Conservation (phyloP, 495 filamentous ascomycete genomes). For the Penicillium paxilli region DNA sequence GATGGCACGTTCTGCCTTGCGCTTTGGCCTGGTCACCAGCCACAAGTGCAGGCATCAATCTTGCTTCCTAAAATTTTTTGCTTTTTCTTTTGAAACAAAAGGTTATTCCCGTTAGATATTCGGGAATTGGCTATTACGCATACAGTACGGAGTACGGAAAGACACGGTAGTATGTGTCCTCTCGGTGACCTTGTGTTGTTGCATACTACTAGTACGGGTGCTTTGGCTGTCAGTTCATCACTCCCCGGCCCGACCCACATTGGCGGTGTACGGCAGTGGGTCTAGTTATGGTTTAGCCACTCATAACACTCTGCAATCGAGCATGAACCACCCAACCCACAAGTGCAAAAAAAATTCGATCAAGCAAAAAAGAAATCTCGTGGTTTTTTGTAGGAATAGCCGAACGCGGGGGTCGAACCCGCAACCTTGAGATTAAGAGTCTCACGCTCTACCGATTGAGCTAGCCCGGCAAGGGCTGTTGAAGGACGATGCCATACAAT, state of each 20-base stretch:
- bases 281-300: constrained; percentile 2
- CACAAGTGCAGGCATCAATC: constrained; percentile 8
- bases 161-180: too few species aligned
- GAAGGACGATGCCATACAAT: neutral
- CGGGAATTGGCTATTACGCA: too few species aligned
- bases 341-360: constrained; percentile 12
- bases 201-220: too few species aligned
- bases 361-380: constrained; percentile 19
- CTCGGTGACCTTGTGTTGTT: too few species aligned
- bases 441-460: constrained; percentile 62
- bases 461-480: constrained; percentile 49
- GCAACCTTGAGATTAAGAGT: constrained; percentile 63
- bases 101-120: neutral
- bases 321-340: neutral
- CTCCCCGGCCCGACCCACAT: constrained; percentile 16
- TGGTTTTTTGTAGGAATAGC: constrained; percentile 34
- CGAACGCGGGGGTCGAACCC: constrained; percentile 60
- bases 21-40: constrained; percentile 15
- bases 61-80: neutral
- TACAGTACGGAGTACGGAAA: too few species aligned
- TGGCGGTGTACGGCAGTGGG: too few species aligned
- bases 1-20: constrained; percentile 22
- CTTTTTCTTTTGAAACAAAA: neutral
- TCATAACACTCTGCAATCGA: constrained; percentile 3
- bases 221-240: too few species aligned